Evolutionary conservation across 495 filamentous ascomycete genomes (phyloP).

Genomic region (Aspergillus homomorphus): DNA sequence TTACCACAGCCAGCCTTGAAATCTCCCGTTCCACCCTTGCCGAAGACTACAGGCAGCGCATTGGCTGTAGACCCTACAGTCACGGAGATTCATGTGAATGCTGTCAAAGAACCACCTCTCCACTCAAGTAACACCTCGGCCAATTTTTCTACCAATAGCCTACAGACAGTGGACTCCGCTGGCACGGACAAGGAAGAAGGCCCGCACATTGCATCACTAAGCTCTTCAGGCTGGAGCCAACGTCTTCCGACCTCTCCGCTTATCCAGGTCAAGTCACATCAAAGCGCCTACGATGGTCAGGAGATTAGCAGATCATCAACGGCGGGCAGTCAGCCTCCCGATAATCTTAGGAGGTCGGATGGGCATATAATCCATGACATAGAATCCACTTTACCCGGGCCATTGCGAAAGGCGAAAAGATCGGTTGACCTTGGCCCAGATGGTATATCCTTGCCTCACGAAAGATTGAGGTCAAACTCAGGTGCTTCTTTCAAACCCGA

Average conservation of each 20-base stretch:
- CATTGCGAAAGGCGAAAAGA: constrained; percentile 25
- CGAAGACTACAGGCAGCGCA: constrained; percentile 42
- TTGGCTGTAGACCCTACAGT: constrained; percentile 41
- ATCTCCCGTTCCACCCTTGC: constrained; percentile 40
- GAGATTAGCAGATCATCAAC: constrained; percentile 23
- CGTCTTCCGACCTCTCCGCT: constrained; percentile 35
- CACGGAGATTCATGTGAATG: constrained; percentile 56
- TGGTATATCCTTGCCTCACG: constrained; percentile 15
- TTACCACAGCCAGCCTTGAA: constrained; percentile 42
- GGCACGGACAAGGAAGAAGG: constrained; percentile 34
- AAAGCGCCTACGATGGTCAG: constrained; percentile 24
- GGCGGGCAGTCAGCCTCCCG: constrained; percentile 20
- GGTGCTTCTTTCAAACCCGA: constrained; percentile 39
- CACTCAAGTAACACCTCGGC: constrained; percentile 34
- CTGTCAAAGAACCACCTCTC: constrained; percentile 46
- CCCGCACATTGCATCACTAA: constrained; percentile 26
- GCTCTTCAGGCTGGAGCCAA: constrained; percentile 32
- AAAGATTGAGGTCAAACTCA: constrained; percentile 32
- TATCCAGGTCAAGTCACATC: constrained; percentile 29
- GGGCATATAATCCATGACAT: constrained; percentile 27
- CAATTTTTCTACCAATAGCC: constrained; percentile 27
- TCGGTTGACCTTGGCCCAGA: constrained; percentile 28
- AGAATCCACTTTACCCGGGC: constrained; percentile 19
- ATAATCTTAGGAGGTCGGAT: constrained; percentile 30
- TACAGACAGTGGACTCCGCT: constrained; percentile 30